These are phyloP conservation scores for Gastrodia elata DNA, from an alignment of 106 monocot species.

Conservation along the genomic window DNA sequence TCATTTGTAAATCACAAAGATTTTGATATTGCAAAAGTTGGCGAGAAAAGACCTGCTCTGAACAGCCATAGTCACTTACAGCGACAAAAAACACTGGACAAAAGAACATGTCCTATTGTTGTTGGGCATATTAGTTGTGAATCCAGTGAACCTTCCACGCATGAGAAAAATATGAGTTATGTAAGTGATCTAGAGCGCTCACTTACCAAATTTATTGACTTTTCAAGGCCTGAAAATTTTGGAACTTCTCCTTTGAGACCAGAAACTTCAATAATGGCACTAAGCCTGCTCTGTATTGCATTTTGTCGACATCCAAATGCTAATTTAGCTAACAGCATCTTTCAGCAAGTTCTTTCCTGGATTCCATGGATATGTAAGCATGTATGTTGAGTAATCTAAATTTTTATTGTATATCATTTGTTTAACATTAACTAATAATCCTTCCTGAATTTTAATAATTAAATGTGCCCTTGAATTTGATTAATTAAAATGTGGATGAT, in stretches of 20 bases:
- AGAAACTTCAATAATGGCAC: conserved; percentile 40
- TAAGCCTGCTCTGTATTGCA: conserved; percentile 53
- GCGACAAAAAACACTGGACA: conserved; percentile 39
- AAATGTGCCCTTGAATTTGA: too few relatives aligned
- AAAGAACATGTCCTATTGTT: conserved; percentile 2
- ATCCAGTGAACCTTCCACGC: conserved; percentile 8
- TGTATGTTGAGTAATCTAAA: conserved; percentile 26
- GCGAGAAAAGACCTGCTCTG: conserved; percentile 44
- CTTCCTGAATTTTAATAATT: background rate
- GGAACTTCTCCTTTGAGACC: conserved; percentile 23
- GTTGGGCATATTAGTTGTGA: conserved; percentile 9
- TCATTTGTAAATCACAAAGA: conserved; percentile 14
- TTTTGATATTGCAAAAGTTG: conserved; percentile 25
- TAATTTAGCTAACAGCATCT: conserved; percentile 36
- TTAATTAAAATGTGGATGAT: background rate
- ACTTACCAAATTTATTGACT: conserved; percentile 34
- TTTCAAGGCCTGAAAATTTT: conserved; percentile 25
- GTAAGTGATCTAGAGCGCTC: conserved; percentile 25
- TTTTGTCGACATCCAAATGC: conserved; percentile 36
- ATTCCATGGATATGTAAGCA: conserved; percentile 77
- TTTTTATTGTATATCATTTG: conserved; percentile 1
- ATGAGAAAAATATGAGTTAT: conserved; percentile 21
- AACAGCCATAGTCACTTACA: conserved; percentile 23
- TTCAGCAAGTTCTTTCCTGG: conserved; percentile 61
- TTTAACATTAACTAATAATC: background rate